phyloP scores from a whole-genome alignment of 495 filamentous ascomycete genomes.

The Articulospora tetracladia region DNA sequence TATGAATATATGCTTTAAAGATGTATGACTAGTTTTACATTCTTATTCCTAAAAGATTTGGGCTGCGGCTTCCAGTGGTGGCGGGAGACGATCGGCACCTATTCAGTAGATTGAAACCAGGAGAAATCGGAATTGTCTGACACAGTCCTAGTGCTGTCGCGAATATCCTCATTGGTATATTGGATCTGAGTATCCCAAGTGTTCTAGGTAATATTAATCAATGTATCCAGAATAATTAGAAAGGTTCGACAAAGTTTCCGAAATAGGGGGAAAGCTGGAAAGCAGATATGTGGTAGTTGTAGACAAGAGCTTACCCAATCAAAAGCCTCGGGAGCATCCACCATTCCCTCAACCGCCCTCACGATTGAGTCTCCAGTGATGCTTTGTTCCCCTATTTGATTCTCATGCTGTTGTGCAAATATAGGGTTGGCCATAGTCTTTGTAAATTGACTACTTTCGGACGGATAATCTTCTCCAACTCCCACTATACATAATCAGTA shows the following conservation, averaged over 20 bases:
- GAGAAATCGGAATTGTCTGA: not conserved
- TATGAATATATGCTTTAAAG: too few relatives aligned
- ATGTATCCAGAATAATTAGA: not conserved
- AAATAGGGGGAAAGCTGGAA: not conserved
- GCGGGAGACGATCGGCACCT: too few relatives aligned
- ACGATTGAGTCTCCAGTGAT: not conserved
- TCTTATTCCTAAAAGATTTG: too few relatives aligned
- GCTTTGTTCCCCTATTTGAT: not conserved
- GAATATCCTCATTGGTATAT: not conserved
- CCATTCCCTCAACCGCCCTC: not conserved
- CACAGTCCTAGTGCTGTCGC: not conserved
- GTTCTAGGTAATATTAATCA: not conserved
- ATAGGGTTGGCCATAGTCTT: not conserved
- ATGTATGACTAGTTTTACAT: too few relatives aligned
- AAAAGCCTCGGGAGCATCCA: not conserved
- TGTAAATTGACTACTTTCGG: not conserved
- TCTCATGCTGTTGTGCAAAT: not conserved
- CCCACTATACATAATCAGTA: not conserved
- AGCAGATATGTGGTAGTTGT: not conserved
- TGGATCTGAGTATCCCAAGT: not conserved
- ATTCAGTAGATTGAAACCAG: too few relatives aligned
- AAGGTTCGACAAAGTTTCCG: not conserved
- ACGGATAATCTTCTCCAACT: not conserved
- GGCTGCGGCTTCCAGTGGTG: too few relatives aligned
- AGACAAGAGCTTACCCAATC: conserved; percentile 6